A percentile compares a stretch with the other conserved stretches of the same genome.
These are phyloP conservation scores for Salix suchowensis DNA, from an alignment of 345 rosid species.

Conservation along the genomic window DNA sequence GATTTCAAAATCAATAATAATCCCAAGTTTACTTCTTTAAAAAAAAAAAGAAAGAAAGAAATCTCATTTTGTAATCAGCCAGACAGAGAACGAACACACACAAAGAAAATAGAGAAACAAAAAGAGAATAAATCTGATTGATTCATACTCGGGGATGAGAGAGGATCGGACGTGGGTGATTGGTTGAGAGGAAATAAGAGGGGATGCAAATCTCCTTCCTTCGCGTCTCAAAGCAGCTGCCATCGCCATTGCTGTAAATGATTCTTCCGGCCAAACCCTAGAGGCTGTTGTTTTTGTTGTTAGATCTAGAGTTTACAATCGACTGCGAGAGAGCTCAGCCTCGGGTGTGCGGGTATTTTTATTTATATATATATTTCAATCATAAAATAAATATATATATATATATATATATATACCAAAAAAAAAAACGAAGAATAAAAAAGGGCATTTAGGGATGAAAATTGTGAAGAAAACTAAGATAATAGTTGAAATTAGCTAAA, in stretches of 20 bases:
- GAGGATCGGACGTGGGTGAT: slow-evolving; percentile 23
- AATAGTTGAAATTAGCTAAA: too few relatives aligned
- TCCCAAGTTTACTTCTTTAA: neutral
- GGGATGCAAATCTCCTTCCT: slow-evolving; percentile 21
- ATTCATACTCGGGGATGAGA: slow-evolving; percentile 17
- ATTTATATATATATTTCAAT: too few relatives aligned
- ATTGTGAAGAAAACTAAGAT: too few relatives aligned
- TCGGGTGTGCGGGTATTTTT: neutral
- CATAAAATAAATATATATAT: too few relatives aligned
- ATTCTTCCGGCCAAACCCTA: slow-evolving; percentile 3
- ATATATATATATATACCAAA: too few relatives aligned
- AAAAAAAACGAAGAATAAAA: too few relatives aligned
- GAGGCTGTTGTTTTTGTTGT: neutral
- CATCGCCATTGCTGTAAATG: slow-evolving; percentile 16
- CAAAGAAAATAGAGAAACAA: neutral
- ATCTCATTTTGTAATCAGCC: too few relatives aligned
- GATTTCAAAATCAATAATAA: neutral
- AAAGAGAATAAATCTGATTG: neutral
- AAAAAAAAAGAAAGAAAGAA: too few relatives aligned
- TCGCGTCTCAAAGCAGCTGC: slow-evolving; percentile 23
- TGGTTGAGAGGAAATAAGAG: slow-evolving; percentile 19
- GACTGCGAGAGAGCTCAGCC: neutral
- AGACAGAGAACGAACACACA: too few relatives aligned
- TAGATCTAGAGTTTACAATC: neutral
- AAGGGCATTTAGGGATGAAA: too few relatives aligned